Conservation (phyloP, 345 rosid species). For the Arabidopsis suecica region DNA sequence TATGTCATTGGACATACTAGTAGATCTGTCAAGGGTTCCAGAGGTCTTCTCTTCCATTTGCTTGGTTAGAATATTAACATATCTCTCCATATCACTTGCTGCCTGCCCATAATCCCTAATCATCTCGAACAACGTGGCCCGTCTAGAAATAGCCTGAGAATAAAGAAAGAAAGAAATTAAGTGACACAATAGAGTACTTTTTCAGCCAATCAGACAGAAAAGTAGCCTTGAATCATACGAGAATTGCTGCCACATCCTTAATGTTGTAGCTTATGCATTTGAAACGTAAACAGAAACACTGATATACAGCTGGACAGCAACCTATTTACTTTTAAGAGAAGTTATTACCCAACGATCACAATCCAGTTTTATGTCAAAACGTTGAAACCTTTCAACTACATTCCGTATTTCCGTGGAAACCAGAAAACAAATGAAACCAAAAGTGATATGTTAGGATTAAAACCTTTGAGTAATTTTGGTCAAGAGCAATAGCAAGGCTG, state of each 20-base stretch:
- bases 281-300: constrained; percentile 23
- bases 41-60: constrained; percentile 65
- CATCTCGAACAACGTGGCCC: constrained; percentile 84
- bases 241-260: constrained; percentile 11
- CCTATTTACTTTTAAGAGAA: constrained; percentile 7
- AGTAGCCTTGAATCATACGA: neutral
- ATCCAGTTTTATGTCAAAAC: constrained; percentile 10
- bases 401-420: neutral
- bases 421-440: constrained; percentile 20
- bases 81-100: constrained; percentile 73
- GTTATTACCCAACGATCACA: constrained; percentile 12
- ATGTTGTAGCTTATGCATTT: constrained; percentile 16
- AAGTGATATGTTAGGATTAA: constrained; percentile 24
- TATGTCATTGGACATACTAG: constrained; percentile 58
- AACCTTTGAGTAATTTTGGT: constrained; percentile 88
- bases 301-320: constrained; percentile 17
- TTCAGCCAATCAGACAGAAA: constrained; percentile 20
- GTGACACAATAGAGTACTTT: constrained; percentile 3
- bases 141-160: constrained; percentile 85
- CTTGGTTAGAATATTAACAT: constrained; percentile 59
- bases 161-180: neutral
- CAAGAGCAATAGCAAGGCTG: constrained; percentile 94
- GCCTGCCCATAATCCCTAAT: constrained; percentile 91
- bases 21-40: constrained; percentile 57
- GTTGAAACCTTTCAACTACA: constrained; percentile 27